Conservation (phyloP, 1,139 yeast species). For the Yamadazyma diospyri region DNA sequence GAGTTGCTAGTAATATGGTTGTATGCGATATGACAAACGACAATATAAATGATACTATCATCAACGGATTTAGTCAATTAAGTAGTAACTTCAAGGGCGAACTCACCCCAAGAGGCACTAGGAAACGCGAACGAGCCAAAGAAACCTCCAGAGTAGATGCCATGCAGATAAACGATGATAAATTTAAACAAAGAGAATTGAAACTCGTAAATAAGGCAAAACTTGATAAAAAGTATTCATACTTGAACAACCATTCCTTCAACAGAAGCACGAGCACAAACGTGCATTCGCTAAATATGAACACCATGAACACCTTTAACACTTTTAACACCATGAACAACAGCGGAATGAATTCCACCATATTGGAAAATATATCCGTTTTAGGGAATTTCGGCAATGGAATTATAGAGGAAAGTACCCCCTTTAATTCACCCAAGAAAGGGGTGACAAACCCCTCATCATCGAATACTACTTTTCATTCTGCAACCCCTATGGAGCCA, state of each 20-base stretch:
- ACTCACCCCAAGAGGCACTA: conserved; percentile 30
- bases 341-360: conserved; percentile 3
- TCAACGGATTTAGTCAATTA: conserved; percentile 23
- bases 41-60: conserved; percentile 27
- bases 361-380: conserved; percentile 17
- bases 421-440: conserved; percentile 29
- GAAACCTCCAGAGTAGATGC: neutral
- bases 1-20: conserved; percentile 17
- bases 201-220: conserved; percentile 29
- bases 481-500: too few relatives aligned
- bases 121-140: conserved; percentile 12
- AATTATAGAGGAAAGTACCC: conserved; percentile 40
- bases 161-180: conserved; percentile 11
- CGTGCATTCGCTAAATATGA: conserved; percentile 2
- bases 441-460: neutral
- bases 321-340: neutral
- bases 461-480: too few relatives aligned
- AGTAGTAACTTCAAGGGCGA: conserved; percentile 26
- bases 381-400: conserved; percentile 39
- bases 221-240: conserved; percentile 28
- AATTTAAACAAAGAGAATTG: conserved; percentile 23
- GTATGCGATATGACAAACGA: conserved; percentile 36
- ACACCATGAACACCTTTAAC: neutral
- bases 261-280: conserved; percentile 5
- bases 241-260: conserved; percentile 32